Percentiles rank a stretch among this genome's conserved stretches.
phyloP scores from a whole-genome alignment of 306 rosid genomes.

The Mucuna pruriens region DNA sequence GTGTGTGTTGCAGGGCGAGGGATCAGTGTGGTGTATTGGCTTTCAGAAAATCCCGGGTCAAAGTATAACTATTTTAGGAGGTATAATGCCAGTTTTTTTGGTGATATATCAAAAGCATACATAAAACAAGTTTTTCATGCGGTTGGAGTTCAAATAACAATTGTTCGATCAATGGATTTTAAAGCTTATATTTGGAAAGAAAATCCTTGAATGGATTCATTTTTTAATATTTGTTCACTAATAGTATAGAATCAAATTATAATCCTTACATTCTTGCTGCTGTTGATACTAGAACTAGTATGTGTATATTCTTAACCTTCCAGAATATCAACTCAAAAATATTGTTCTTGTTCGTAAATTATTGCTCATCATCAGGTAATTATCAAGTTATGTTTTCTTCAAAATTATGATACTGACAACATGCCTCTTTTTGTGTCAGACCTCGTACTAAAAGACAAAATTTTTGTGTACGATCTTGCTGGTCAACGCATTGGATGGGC shows the following conservation, averaged over 20 bases:
- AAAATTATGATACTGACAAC: constrained; percentile 25
- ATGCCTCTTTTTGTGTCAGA: constrained; percentile 53
- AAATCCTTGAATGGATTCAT: not conserved
- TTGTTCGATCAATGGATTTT: not conserved
- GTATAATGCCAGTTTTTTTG: constrained; percentile 43
- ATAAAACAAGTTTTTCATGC: not conserved
- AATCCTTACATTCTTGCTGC: not conserved
- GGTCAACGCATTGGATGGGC: constrained; percentile 90
- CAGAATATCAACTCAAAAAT: not conserved
- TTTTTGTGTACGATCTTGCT: constrained; percentile 82
- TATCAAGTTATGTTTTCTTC: not conserved
- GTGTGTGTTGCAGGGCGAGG: constrained; percentile 55
- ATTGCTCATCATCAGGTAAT: not conserved
- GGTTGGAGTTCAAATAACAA: constrained; percentile 8
- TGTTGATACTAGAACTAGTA: not conserved
- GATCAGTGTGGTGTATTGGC: constrained; percentile 87
- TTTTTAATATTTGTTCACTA: not conserved
- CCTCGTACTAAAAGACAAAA: constrained; percentile 86
- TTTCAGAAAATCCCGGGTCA: constrained; percentile 77
- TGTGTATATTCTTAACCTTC: not conserved
- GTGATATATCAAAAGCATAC: constrained; percentile 16
- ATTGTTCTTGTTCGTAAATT: not conserved
- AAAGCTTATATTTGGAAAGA: constrained; percentile 1
- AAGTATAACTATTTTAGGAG: constrained; percentile 84
- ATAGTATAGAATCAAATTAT: not conserved